A percentile compares a stretch with the other conserved stretches of the same genome.
These are phyloP conservation scores for Carpinus viminea DNA, from an alignment of 306 rosid species.

Conservation along the genomic window DNA sequence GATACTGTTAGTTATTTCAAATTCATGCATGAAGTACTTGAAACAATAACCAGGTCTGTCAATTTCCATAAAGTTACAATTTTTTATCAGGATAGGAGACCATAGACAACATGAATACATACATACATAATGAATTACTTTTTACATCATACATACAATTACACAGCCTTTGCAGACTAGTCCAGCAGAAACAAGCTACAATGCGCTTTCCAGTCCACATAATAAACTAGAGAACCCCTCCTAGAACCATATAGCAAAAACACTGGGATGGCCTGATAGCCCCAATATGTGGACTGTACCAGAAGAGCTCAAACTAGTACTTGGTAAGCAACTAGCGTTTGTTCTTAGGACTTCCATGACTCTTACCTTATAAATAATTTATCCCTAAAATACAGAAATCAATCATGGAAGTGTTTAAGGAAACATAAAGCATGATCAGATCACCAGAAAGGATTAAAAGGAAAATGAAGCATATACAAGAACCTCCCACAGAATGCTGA, in stretches of 20 bases:
- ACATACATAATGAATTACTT: too few species aligned
- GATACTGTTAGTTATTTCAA: conserved; percentile 14
- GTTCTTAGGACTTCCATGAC: background rate
- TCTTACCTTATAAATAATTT: background rate
- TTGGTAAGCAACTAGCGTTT: background rate
- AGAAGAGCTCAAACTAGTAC: background rate
- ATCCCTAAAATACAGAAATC: background rate
- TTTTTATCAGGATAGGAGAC: background rate
- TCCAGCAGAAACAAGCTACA: background rate
- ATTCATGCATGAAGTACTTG: background rate
- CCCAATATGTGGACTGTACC: background rate
- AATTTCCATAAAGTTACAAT: background rate
- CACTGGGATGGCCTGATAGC: background rate
- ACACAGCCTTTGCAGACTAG: background rate
- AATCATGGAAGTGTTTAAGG: background rate
- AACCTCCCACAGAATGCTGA: conserved; percentile 19
- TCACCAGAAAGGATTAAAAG: background rate
- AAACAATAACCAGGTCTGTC: background rate
- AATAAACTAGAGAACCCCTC: background rate
- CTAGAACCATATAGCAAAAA: background rate
- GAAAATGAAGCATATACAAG: background rate
- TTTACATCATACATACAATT: background rate
- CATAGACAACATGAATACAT: background rate
- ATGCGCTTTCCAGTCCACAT: background rate
- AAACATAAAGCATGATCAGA: background rate